These are phyloP conservation scores for Lentinula sp. DNA, from an alignment of 768 basidiomycete species.

Conservation along the genomic window DNA sequence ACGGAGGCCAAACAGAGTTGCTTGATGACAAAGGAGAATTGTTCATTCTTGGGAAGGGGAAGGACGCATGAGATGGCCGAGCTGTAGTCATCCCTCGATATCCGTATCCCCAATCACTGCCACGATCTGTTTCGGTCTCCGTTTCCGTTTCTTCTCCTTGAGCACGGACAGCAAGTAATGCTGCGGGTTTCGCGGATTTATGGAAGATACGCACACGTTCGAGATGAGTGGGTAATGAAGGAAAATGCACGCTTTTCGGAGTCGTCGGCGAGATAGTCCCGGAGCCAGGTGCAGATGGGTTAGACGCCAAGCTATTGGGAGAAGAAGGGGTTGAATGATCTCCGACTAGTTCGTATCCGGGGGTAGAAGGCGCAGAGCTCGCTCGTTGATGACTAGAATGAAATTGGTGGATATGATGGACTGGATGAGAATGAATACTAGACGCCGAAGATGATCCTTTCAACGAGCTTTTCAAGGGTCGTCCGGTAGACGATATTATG, in stretches of 20 bases:
- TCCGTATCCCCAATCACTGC: constrained; percentile 10
- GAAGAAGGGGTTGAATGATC: background rate
- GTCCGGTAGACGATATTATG: constrained; percentile 64
- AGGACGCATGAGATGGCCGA: background rate
- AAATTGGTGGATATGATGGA: constrained; percentile 12
- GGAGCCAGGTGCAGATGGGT: constrained; percentile 6
- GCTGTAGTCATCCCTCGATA: background rate
- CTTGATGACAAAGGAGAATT: background rate
- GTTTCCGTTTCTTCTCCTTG: constrained; percentile 40
- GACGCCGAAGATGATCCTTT: constrained; percentile 55
- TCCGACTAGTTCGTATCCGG: constrained; percentile 10
- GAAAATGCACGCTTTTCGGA: constrained; percentile 88
- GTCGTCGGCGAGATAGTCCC: constrained; percentile 20
- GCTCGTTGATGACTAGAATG: constrained; percentile 23
- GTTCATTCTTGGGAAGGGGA: constrained; percentile 3
- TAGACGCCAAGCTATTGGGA: constrained; percentile 2
- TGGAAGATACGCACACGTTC: constrained; percentile 58
- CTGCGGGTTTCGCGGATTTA: constrained; percentile 65
- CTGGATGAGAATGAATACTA: constrained; percentile 30
- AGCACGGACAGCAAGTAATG: constrained; percentile 24
- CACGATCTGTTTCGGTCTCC: constrained; percentile 36
- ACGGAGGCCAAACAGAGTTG: background rate
- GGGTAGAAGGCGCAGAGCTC: constrained; percentile 59
- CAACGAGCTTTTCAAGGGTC: constrained; percentile 82
- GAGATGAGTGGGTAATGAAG: constrained; percentile 54